These are phyloP conservation scores for Saccharomyces eubayanus DNA, from an alignment of 805 yeast genomes.

Conservation along the genomic window DNA sequence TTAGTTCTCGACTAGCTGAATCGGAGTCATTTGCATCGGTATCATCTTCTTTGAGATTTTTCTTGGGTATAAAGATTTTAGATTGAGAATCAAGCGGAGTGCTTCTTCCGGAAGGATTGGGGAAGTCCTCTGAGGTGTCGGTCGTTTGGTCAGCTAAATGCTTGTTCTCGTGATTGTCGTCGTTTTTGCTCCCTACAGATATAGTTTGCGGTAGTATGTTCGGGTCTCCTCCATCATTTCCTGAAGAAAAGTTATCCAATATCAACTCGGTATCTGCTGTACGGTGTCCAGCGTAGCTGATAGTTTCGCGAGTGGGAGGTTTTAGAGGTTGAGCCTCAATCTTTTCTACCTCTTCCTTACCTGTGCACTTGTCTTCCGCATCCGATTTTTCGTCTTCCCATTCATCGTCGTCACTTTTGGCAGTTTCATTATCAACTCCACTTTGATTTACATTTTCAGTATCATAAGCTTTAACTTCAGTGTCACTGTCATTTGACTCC, in stretches of 20 bases:
- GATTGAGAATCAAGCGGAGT: neutral
- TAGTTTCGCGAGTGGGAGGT: neutral
- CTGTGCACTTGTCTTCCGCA: slow-evolving; percentile 1
- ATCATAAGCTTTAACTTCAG: neutral
- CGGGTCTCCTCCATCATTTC: neutral
- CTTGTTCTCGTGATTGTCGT: neutral
- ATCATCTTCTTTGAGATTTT: neutral
- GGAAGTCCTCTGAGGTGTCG: slow-evolving; percentile 8
- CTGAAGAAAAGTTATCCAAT: neutral
- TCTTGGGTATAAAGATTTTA: neutral
- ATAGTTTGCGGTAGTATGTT: neutral
- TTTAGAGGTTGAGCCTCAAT: neutral
- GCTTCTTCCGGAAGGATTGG: neutral
- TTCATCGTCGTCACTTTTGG: slow-evolving; percentile 2
- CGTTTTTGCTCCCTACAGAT: neutral
- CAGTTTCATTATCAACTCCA: neutral
- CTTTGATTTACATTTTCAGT: neutral
- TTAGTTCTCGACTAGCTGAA: neutral
- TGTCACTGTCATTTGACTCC: neutral
- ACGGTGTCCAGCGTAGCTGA: neutral
- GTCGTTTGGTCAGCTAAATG: slow-evolving; percentile 6
- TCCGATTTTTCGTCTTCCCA: slow-evolving; percentile 6
- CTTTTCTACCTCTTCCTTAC: neutral
- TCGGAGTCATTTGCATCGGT: neutral
- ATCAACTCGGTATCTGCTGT: neutral